Conservation (phyloP, 1,284 basidiomycete species). For the Ganoderma lingzhi region DNA sequence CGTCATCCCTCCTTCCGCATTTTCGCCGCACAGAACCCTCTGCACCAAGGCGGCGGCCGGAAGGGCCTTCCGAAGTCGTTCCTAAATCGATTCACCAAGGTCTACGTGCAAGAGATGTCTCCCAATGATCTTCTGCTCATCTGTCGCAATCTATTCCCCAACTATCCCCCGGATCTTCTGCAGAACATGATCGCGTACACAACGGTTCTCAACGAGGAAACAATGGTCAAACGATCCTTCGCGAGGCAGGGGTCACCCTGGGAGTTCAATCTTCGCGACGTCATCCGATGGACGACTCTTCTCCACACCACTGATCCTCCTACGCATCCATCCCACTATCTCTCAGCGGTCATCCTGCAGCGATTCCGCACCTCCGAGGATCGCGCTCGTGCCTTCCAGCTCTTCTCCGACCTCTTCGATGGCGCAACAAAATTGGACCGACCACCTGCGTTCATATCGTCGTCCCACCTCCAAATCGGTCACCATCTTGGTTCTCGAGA, state of each 20-base stretch:
- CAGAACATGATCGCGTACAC: slow-evolving; percentile 90
- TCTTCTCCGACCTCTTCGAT: slow-evolving; percentile 75
- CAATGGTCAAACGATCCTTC: slow-evolving; percentile 74
- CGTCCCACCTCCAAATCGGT: slow-evolving; percentile 73
- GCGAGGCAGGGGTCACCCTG: slow-evolving; percentile 91
- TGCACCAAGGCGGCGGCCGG: slow-evolving; percentile 95
- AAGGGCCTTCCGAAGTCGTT: slow-evolving; percentile 99
- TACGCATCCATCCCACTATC: slow-evolving; percentile 67
- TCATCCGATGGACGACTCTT: slow-evolving; percentile 90
- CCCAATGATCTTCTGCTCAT: slow-evolving; percentile 84
- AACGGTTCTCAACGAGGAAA: slow-evolving; percentile 73
- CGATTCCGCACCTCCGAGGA: slow-evolving; percentile 86
- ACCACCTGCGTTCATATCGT: slow-evolving; percentile 58
- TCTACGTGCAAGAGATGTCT: slow-evolving; percentile 91
- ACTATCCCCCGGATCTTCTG: slow-evolving; percentile 62
- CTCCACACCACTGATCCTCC: slow-evolving; percentile 46
- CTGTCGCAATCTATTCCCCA: slow-evolving; percentile 80
- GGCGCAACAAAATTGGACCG: slow-evolving; percentile 40
- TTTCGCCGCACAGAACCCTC: slow-evolving; percentile 98
- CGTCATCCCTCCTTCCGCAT: slow-evolving; percentile 94
- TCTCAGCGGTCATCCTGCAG: slow-evolving; percentile 82
- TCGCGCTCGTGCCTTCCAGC: slow-evolving; percentile 60
- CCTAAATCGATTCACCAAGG: slow-evolving; percentile 97
- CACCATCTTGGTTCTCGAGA: slow-evolving; percentile 62
- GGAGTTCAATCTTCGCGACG: slow-evolving; percentile 99